Conservation (phyloP, 352 stramenopile genomes). For the Aphanomyces stellatus region DNA sequence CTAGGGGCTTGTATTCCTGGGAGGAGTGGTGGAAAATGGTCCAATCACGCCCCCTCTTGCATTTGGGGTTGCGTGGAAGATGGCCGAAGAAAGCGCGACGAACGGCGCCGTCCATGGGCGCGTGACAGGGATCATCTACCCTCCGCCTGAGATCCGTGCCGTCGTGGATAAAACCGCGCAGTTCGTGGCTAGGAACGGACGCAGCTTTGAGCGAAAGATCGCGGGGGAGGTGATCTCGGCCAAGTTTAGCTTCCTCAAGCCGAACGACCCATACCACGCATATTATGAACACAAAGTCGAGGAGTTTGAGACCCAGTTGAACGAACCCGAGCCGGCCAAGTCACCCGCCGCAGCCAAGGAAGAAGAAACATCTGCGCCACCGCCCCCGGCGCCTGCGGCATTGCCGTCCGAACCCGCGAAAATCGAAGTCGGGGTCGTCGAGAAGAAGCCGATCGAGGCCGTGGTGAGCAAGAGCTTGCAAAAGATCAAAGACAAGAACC, state of each 20-base stretch:
- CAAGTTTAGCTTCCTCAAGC: slow-evolving; percentile 97
- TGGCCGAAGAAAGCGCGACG: background rate
- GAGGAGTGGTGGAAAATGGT: slow-evolving; percentile 13
- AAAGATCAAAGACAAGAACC: slow-evolving; percentile 88
- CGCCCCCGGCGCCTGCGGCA: background rate
- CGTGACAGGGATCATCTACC: slow-evolving; percentile 92
- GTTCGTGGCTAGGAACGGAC: slow-evolving; percentile 97
- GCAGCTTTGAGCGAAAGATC: slow-evolving; percentile 97
- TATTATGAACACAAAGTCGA: slow-evolving; percentile 98
- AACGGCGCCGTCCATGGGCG: slow-evolving; percentile 41
- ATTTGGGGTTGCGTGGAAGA: slow-evolving; percentile 13
- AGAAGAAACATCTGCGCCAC: slow-evolving; percentile 19
- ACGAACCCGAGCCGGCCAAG: slow-evolving; percentile 22
- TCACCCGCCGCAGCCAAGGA: slow-evolving; percentile 22
- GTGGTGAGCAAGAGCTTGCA: slow-evolving; percentile 79
- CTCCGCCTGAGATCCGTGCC: slow-evolving; percentile 95
- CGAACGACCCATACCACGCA: slow-evolving; percentile 93
- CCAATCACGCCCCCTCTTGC: slow-evolving; percentile 5
- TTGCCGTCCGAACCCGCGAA: slow-evolving; percentile 8
- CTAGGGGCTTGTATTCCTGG: background rate
- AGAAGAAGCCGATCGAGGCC: slow-evolving; percentile 77
- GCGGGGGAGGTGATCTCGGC: slow-evolving; percentile 91
- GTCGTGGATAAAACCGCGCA: slow-evolving; percentile 98
- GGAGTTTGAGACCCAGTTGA: slow-evolving; percentile 42
- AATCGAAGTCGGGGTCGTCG: slow-evolving; percentile 49